Percentiles rank a stretch among this genome's conserved stretches.
Conservation (phyloP, 352 stramenopile species). For the Phytophthora niederhauseri region DNA sequence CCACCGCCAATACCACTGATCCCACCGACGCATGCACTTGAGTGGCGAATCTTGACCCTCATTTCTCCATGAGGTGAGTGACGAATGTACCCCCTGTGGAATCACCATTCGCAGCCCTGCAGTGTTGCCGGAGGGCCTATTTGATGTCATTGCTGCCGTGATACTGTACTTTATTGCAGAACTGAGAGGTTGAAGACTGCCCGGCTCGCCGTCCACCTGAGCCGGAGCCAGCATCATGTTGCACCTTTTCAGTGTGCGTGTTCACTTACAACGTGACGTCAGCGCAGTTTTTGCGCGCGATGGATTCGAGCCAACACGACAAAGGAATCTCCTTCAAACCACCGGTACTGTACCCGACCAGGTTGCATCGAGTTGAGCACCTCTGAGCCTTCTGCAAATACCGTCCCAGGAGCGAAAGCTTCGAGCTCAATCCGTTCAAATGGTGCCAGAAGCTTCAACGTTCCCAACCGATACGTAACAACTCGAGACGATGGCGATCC, state of each 20-base stretch:
- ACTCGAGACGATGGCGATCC: neutral
- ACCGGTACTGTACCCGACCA: neutral
- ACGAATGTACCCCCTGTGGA: no score
- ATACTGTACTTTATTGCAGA: no score
- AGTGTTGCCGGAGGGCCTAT: neutral
- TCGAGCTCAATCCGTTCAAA: neutral
- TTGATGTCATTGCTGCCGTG: neutral
- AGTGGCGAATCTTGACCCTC: no score
- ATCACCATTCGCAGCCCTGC: neutral
- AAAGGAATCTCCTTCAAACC: conserved; percentile 2
- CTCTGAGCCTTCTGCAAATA: neutral
- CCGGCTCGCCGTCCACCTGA: neutral
- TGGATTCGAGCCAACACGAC: conserved; percentile 16
- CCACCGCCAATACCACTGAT: neutral
- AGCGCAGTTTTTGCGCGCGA: neutral
- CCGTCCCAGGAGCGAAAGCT: neutral
- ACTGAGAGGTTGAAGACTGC: conserved; percentile 1
- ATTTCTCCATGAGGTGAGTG: no score
- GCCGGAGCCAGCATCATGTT: conserved; percentile 13
- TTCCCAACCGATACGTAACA: neutral
- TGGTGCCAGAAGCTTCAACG: neutral
- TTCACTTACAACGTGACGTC: conserved; percentile 10
- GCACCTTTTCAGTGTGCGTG: conserved; percentile 17
- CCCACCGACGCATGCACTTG: neutral
- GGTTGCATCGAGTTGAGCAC: neutral